phyloP scores from a whole-genome alignment of 2,329 filamentous ascomycete genomes.

The Alternaria alternata region DNA sequence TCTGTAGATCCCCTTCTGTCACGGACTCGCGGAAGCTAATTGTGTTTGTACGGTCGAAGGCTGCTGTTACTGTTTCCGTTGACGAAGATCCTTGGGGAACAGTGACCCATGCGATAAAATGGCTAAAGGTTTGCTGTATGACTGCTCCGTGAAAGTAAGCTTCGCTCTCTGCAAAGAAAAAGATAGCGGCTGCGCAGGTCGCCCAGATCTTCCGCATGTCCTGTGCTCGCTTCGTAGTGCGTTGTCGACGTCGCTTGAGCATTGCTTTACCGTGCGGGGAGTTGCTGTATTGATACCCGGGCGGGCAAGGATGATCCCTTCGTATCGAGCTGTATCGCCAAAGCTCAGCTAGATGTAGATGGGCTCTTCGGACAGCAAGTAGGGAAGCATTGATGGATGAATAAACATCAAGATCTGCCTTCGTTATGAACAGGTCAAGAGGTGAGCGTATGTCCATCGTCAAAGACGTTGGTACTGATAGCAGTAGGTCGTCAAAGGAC shows the following conservation, averaged over 20 bases:
- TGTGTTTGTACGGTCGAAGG: constrained; percentile 9
- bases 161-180: constrained; percentile 87
- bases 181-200: constrained; percentile 84
- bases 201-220: constrained; percentile 88
- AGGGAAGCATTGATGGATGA: constrained; percentile 88
- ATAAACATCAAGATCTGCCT: constrained; percentile 79
- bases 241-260: constrained; percentile 68
- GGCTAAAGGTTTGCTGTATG: constrained; percentile 79
- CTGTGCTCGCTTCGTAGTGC: constrained; percentile 68
- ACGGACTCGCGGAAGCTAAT: constrained; percentile 13
- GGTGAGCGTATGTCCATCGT: constrained; percentile 78
- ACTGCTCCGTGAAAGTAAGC: constrained; percentile 91
- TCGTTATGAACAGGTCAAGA: constrained; percentile 84
- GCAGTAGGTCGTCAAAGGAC: constrained; percentile 80
- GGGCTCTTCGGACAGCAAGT: constrained; percentile 82
- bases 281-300: constrained; percentile 69
- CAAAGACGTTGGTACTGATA: constrained; percentile 77
- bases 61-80: constrained; percentile 12
- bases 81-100: constrained; percentile 19
- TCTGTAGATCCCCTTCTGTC: constrained; percentile 2
- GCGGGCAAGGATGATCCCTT: constrained; percentile 77
- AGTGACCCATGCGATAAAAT: constrained; percentile 78
- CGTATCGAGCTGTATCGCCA: constrained; percentile 87
- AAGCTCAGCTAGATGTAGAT: constrained; percentile 81
- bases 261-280: constrained; percentile 67